Conservation (phyloP, 1,284 basidiomycete genomes). For the Pulchroboletus neoregius region DNA sequence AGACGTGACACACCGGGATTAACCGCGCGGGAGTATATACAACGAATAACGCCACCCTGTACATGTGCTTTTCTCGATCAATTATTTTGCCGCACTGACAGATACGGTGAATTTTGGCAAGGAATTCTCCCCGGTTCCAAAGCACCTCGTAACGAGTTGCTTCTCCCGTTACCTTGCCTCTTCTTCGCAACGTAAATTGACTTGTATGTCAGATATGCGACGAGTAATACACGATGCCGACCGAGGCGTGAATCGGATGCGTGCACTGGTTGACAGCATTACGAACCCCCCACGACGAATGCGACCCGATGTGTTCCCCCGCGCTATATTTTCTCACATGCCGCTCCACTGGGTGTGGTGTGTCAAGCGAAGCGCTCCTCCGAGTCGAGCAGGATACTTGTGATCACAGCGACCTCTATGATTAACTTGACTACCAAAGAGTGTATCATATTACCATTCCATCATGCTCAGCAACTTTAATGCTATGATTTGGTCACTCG, state of each 20-base stretch:
- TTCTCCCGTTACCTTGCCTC: slow-evolving; percentile 16
- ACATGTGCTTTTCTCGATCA: slow-evolving; percentile 1
- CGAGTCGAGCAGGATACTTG: not conserved
- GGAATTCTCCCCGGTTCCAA: slow-evolving; percentile 3
- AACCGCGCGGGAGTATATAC: not conserved
- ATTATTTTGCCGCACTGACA: not conserved
- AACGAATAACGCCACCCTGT: slow-evolving; percentile 3
- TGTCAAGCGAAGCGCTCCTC: slow-evolving; percentile 2
- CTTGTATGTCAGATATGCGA: slow-evolving; percentile 1
- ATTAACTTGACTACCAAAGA: not conserved
- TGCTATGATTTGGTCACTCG: too few species aligned
- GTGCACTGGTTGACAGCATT: slow-evolving; percentile 12
- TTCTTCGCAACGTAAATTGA: slow-evolving; percentile 17
- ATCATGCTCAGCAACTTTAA: not conserved
- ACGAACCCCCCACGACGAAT: slow-evolving; percentile 8
- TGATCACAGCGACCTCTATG: not conserved
- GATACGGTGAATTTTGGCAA: slow-evolving; percentile 1
- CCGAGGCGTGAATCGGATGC: slow-evolving; percentile 8
- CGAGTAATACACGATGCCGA: not conserved
- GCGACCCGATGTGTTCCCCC: not conserved
- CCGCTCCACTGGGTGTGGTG: not conserved
- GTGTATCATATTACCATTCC: not conserved
- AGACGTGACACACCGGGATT: not conserved
- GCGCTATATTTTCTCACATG: slow-evolving; percentile 13
- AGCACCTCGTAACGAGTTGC: not conserved